Evolutionary conservation across 169 alveolate genomes (phyloP), one percentile per base, ranked within the genome.

Genomic region (Cyclospora cayetanensis): DNA sequence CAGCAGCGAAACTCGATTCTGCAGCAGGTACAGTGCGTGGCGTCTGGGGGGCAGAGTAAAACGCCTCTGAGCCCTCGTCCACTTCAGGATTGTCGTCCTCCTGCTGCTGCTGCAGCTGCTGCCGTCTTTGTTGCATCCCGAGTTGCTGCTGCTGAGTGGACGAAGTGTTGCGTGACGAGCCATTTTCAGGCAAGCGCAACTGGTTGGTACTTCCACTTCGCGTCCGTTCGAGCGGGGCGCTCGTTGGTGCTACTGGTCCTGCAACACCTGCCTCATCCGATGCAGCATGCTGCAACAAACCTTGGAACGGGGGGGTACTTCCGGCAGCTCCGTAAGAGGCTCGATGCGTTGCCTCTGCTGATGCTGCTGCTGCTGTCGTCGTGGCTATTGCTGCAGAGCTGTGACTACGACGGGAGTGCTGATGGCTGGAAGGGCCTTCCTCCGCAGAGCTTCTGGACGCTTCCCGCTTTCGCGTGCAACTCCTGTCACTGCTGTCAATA

Each of bases 31-130:
- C 53, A 27, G 46, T 31, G 27, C 15, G 82, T 2, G 82, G 82
- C 12, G 82, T 70, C 31, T 70, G 82, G 18, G 82, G 82, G 29
- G 82, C 82, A 70, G 82, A 70, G 25, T 70, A 70, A 70, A 70
- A 70, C 29, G 53, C 18, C 55, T 70, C 82, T 1, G 82, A 31
- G 46, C 53, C 52, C 3, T 34, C 79, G 12, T 70, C 82, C 12
- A 37, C 53, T 27, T 70, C 82, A 18, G 46, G 82, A 5, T 2
- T 18, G 20, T 70, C 37, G 34, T 70, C 55, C 82, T 70, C 55
- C 82, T 70, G 53, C 53, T 70, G 82, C 82, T 70, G n/a, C 82
- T 70, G 82, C 25, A 35, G 82, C 82, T 70, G 82, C 27, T 70
- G 53, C 82, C 37, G 82, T 4, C 37, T 46, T 53, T 70, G 82